phyloP scores from a whole-genome alignment of 192 early-diverging fungal species.

The Coemansia sp. region DNA sequence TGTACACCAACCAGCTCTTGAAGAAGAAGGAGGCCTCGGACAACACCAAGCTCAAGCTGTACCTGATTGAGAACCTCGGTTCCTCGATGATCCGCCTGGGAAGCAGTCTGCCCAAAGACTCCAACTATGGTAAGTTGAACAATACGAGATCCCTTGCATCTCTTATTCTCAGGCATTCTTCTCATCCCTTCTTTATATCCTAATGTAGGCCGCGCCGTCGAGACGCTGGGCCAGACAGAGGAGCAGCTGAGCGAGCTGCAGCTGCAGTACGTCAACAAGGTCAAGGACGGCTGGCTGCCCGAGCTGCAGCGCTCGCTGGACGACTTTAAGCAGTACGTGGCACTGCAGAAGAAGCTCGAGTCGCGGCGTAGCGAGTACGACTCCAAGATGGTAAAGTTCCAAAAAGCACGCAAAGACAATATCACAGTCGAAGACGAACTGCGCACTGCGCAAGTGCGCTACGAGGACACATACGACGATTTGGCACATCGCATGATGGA shows the following conservation, averaged over 20 bases:
- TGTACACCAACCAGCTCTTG: constrained; percentile 55
- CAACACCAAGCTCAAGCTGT: constrained; percentile 63
- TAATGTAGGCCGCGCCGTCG: constrained; percentile 47
- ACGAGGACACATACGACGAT: constrained; percentile 86
- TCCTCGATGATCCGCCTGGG: constrained; percentile 66
- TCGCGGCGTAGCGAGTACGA: constrained; percentile 90
- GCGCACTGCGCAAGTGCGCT: constrained; percentile 84
- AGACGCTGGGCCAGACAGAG: constrained; percentile 56
- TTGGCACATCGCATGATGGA: constrained; percentile 75
- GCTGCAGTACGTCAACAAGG: constrained; percentile 52
- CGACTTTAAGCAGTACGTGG: constrained; percentile 56
- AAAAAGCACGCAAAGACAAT: constrained; percentile 88
- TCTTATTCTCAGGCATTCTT: not conserved
- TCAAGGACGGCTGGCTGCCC: constrained; percentile 56
- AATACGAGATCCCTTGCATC: not conserved
- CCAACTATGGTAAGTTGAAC: constrained; percentile 46
- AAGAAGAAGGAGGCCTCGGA: constrained; percentile 69
- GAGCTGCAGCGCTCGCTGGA: constrained; percentile 55
- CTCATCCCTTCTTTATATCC: constrained; percentile 5
- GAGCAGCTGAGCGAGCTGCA: constrained; percentile 51
- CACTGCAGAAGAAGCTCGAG: constrained; percentile 82
- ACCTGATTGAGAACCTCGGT: constrained; percentile 66
- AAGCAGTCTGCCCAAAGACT: constrained; percentile 51
- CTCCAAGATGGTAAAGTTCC: constrained; percentile 82
- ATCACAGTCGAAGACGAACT: constrained; percentile 90